phyloP scores from a whole-genome alignment of 2,329 filamentous ascomycete genomes.

The Eutypella sp. region DNA sequence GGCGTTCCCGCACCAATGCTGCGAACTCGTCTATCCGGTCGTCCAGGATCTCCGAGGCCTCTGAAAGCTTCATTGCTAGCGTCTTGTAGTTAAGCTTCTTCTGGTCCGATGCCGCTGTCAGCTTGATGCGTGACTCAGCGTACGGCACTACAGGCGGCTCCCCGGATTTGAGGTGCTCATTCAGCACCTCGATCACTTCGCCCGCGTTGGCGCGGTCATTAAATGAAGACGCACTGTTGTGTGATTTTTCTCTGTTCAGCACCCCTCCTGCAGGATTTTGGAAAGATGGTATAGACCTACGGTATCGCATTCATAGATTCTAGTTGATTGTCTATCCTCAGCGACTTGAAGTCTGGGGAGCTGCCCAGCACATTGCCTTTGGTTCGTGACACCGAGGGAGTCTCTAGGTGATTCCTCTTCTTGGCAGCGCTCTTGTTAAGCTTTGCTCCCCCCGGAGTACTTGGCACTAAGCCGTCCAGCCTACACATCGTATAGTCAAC shows the following conservation, averaged over 20 bases:
- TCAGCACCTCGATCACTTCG: constrained; percentile 78
- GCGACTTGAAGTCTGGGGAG: constrained; percentile 38
- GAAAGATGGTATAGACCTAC: no score
- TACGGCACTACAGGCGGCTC: constrained; percentile 69
- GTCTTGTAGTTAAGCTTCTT: constrained; percentile 90
- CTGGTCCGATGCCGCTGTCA: constrained; percentile 81
- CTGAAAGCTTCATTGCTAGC: constrained; percentile 89
- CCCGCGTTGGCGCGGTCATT: constrained; percentile 73
- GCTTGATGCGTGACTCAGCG: constrained; percentile 71
- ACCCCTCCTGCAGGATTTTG: not conserved
- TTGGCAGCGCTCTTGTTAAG: constrained; percentile 33
- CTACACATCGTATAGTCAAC: constrained; percentile 34
- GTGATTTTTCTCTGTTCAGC: constrained; percentile 10
- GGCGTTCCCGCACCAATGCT: constrained; percentile 65
- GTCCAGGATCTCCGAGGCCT: constrained; percentile 88
- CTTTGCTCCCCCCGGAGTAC: constrained; percentile 48
- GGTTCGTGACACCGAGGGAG: constrained; percentile 42
- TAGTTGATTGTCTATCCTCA: constrained; percentile 34
- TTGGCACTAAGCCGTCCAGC: constrained; percentile 64
- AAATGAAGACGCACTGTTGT: constrained; percentile 59
- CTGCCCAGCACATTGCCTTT: constrained; percentile 40
- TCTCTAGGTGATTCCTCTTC: constrained; percentile 36
- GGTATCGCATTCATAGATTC: constrained; percentile 33
- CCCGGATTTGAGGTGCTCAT: constrained; percentile 63
- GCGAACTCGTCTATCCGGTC: constrained; percentile 91